Base-by-base conservation (phyloP, 441 rosid species). In the Viola pubescens region DNA sequence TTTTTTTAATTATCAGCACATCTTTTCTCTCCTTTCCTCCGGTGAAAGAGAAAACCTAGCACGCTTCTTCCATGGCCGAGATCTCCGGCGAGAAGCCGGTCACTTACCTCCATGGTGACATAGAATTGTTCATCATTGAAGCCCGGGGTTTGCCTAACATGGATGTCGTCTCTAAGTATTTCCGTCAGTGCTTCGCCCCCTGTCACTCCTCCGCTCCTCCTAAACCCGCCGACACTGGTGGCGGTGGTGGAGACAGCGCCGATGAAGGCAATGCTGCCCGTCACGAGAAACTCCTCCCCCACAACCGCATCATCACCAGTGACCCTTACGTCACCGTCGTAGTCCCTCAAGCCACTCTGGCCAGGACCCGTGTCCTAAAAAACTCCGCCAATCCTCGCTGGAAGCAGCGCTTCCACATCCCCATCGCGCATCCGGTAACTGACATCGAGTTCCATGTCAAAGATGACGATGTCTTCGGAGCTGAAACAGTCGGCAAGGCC, bases 261-360 rank as follows among this genome's bases (percentile, higher is more conserved):
- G 34, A 26, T 2, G 34, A 26, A 26, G 34, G 34, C 2, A 2
- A 0, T 26, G 34, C 34, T 26, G 34, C 34, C 34, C 34, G 46
- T 5, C 65, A 72, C 58, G 51, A 5, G n/a, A 67, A 66, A 49
- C 19, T 62, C 42, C 81, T 12, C 45, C 64, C 38, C 38, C 82
- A 72, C 73, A 65, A 71, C 1, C 77, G 64, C 56, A 77, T 83
- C 39, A 76, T 87, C 76, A 85, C 91, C 65, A 82, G 87, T 63
- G 95, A 87, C 58, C 78, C 95, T 0, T 89, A 87, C 59, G 92
- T 81, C 38, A 82, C 89, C 66, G 91, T 89, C 52, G 68, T 71
- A 7, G 95, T 89, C 41, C 95, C 97, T 0, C 90, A 87, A 42
- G 79, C 90, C 51, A 87, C 88, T 26, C 53, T 87, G 10, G 97